phyloP scores from a whole-genome alignment of 345 rosid genomes.

The Gossypium rotundifolium region DNA sequence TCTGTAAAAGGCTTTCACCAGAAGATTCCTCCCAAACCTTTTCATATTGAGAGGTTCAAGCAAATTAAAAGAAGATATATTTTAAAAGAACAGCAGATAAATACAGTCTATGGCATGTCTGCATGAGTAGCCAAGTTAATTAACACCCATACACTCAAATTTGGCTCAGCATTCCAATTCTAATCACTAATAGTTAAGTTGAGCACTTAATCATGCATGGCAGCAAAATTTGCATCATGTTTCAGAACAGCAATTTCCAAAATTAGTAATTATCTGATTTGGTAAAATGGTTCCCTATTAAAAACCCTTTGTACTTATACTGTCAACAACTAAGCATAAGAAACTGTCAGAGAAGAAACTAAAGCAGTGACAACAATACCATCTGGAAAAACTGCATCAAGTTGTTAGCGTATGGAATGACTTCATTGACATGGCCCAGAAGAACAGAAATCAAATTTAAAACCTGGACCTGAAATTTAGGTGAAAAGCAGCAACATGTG shows the following conservation, averaged over 20 bases:
- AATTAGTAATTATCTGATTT: background rate
- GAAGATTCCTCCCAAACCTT: conserved; percentile 97
- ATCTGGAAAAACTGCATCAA: conserved; percentile 81
- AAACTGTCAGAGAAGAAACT: background rate
- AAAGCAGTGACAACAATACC: conserved; percentile 37
- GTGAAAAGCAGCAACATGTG: conserved; percentile 6
- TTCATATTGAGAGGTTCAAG: conserved; percentile 14
- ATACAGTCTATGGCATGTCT: background rate
- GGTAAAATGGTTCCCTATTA: background rate
- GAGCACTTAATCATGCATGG: background rate
- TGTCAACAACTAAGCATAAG: background rate
- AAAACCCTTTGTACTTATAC: background rate
- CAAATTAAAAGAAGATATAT: background rate
- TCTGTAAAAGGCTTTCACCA: conserved; percentile 93
- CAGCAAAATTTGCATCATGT: background rate
- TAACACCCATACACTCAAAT: background rate
- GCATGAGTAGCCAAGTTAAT: background rate
- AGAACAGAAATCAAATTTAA: conserved; percentile 86
- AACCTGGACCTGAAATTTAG: conserved; percentile 78
- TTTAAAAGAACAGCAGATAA: background rate
- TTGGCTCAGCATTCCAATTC: background rate
- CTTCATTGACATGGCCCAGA: conserved; percentile 67
- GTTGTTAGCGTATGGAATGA: conserved; percentile 69
- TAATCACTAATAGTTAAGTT: background rate
- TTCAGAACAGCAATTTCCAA: background rate